A percentile compares a stretch with the other conserved stretches of the same genome.
phyloP scores from a whole-genome alignment of 2,329 filamentous ascomycete species.

The Mollisia scopiformis region DNA sequence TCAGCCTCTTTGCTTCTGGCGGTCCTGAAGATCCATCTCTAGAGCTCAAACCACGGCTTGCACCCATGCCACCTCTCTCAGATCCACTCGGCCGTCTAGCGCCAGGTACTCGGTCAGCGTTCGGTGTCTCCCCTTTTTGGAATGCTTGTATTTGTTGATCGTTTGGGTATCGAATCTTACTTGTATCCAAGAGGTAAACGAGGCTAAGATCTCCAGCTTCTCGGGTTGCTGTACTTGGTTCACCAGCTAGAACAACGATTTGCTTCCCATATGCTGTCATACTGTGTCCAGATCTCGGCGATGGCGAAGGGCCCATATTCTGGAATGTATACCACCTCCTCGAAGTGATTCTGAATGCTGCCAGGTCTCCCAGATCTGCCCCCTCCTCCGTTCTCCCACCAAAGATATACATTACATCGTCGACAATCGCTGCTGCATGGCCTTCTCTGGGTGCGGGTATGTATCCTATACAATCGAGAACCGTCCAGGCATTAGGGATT shows the following conservation, averaged over 20 bases:
- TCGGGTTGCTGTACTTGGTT: slow-evolving; percentile 84
- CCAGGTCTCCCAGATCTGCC: slow-evolving; percentile 87
- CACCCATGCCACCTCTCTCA: slow-evolving; percentile 32
- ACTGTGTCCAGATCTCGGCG: slow-evolving; percentile 90
- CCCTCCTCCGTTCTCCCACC: slow-evolving; percentile 95
- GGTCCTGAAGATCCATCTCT: slow-evolving; percentile 31
- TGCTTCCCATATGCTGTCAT: slow-evolving; percentile 96
- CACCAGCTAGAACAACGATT: slow-evolving; percentile 89
- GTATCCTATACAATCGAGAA: slow-evolving; percentile 95
- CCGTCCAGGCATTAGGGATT: slow-evolving; percentile 77
- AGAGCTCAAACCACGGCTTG: slow-evolving; percentile 31
- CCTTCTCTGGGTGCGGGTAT: slow-evolving; percentile 93
- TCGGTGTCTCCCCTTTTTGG: slow-evolving; percentile 31
- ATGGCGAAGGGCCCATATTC: slow-evolving; percentile 97
- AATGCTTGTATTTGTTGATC: slow-evolving; percentile 52
- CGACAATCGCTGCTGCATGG: slow-evolving; percentile 89
- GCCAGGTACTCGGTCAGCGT: slow-evolving; percentile 42
- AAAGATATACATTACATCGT: slow-evolving; percentile 99
- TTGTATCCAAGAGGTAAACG: slow-evolving; percentile 90
- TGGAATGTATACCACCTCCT: slow-evolving; percentile 99
- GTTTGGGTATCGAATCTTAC: slow-evolving; percentile 94
- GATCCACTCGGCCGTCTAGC: slow-evolving; percentile 47
- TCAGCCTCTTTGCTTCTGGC: slow-evolving; percentile 51
- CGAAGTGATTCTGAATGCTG: slow-evolving; percentile 80
- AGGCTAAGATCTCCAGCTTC: slow-evolving; percentile 84